These are phyloP conservation scores for Asterophora lycoperdoides DNA, from an alignment of 768 basidiomycete genomes.

Conservation along the genomic window DNA sequence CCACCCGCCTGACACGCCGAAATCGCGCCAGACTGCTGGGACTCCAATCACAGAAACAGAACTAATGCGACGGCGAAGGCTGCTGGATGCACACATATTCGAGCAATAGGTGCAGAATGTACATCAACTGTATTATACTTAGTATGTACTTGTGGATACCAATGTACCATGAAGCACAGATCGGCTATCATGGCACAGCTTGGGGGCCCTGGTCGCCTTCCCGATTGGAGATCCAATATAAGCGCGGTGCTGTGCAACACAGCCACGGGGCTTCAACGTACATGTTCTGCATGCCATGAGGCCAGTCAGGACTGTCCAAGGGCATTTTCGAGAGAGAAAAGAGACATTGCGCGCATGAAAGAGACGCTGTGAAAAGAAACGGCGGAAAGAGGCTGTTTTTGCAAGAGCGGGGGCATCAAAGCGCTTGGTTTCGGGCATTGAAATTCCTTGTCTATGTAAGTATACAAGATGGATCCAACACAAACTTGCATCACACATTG, in stretches of 20 bases:
- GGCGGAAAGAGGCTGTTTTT: constrained; percentile 10
- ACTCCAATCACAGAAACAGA: constrained; percentile 76
- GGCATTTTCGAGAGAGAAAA: not conserved
- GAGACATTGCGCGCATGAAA: not conserved
- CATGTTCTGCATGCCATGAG: constrained; percentile 7
- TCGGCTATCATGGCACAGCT: constrained; percentile 29
- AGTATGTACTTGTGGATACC: too few species aligned
- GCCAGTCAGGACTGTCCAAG: not conserved
- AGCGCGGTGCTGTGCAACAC: constrained; percentile 39
- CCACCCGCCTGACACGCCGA: constrained; percentile 18
- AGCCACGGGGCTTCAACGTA: constrained; percentile 25
- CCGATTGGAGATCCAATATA: constrained; percentile 26
- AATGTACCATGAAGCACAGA: constrained; percentile 3
- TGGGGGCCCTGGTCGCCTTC: constrained; percentile 19
- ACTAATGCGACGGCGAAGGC: constrained; percentile 70
- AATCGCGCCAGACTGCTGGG: constrained; percentile 43
- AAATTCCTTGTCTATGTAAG: constrained; percentile 19
- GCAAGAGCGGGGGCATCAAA: constrained; percentile 12
- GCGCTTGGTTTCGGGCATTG: constrained; percentile 21
- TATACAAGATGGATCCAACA: constrained; percentile 21
- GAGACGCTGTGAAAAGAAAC: not conserved
- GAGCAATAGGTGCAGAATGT: constrained; percentile 27
- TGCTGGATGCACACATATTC: constrained; percentile 72
- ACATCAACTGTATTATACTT: constrained; percentile 1
- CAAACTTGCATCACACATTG: constrained; percentile 28